phyloP scores from a whole-genome alignment of 352 stramenopile genomes.

The Elongisporangium senticosum region DNA sequence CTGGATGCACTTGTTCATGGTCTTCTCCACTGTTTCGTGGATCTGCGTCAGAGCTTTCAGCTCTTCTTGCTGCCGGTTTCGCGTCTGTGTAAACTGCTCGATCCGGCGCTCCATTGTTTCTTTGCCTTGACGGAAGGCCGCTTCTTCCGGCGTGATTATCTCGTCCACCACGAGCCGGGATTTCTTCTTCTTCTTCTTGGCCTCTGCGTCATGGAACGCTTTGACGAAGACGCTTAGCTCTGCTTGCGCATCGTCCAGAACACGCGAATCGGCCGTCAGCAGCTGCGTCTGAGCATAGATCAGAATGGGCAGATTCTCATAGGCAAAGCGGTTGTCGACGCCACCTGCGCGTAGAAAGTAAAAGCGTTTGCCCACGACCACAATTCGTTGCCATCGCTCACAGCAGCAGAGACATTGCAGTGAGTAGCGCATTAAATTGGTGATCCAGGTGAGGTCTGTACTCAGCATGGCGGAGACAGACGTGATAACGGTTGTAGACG shows the following conservation, averaged over 20 bases:
- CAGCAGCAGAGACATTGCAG: constrained; percentile 24
- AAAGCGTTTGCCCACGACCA: constrained; percentile 49
- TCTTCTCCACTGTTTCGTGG: constrained; percentile 23
- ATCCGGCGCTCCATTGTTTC: constrained; percentile 36
- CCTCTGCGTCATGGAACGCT: constrained; percentile 50
- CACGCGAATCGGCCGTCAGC: constrained; percentile 22
- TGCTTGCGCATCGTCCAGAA: constrained; percentile 21
- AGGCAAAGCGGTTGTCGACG: constrained; percentile 39
- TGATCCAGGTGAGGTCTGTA: constrained; percentile 47
- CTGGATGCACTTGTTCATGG: constrained; percentile 62
- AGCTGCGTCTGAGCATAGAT: constrained; percentile 63
- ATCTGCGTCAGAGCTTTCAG: constrained; percentile 17
- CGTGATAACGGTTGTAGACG: constrained; percentile 29
- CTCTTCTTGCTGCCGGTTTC: constrained; percentile 20
- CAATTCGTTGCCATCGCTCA: constrained; percentile 47
- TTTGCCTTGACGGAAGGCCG: constrained; percentile 43
- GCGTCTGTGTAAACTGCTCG: constrained; percentile 12
- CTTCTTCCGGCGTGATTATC: constrained; percentile 48
- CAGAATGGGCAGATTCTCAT: constrained; percentile 48
- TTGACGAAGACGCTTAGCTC: constrained; percentile 31
- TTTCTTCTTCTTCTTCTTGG: constrained; percentile 85
- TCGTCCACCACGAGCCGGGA: constrained; percentile 70
- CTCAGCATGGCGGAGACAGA: constrained; percentile 25
- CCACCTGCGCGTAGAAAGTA: constrained; percentile 28
- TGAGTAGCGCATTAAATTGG: constrained; percentile 31